phyloP scores from a whole-genome alignment of 78 protist genomes.

The Monosiga brevicollis region DNA sequence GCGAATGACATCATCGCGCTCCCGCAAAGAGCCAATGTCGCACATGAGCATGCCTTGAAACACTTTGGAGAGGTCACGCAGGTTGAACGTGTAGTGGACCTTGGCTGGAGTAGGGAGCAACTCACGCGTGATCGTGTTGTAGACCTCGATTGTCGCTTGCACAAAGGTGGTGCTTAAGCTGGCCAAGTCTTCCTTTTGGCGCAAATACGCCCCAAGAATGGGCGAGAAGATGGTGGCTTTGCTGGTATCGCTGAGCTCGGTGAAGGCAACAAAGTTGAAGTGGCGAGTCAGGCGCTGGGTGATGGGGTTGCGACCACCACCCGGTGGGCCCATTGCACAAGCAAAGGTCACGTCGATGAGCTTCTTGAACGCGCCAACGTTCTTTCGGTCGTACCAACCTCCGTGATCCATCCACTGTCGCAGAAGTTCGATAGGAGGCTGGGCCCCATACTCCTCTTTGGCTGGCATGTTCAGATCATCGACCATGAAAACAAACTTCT shows the following conservation, averaged over 20 bases:
- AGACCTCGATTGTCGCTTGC: conserved; percentile 37
- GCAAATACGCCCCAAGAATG: conserved; percentile 32
- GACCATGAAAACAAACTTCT: conserved; percentile 42
- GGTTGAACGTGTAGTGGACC: conserved; percentile 89
- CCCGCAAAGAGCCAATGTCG: conserved; percentile 4
- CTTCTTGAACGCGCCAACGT: conserved; percentile 8
- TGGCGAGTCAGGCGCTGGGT: conserved; percentile 71
- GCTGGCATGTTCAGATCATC: conserved; percentile 85
- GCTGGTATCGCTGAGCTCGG: conserved; percentile 43
- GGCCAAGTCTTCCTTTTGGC: not conserved
- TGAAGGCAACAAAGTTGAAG: conserved; percentile 65
- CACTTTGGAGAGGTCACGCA: conserved; percentile 79
- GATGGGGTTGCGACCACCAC: conserved; percentile 69
- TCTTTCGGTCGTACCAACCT: conserved; percentile 59
- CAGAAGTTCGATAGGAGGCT: conserved; percentile 67
- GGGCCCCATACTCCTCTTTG: conserved; percentile 58
- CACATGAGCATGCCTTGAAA: conserved; percentile 57
- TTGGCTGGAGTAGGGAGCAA: conserved; percentile 82
- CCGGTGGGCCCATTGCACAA: conserved; percentile 82
- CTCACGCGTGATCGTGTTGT: not conserved
- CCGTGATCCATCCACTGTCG: conserved; percentile 63
- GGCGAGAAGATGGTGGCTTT: conserved; percentile 41
- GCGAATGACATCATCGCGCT: conserved; percentile 21
- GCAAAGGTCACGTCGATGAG: conserved; percentile 38
- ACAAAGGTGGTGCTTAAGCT: conserved; percentile 6